Conservation (phyloP, 1,284 basidiomycete genomes). For the Fomitopsis pinicola region DNA sequence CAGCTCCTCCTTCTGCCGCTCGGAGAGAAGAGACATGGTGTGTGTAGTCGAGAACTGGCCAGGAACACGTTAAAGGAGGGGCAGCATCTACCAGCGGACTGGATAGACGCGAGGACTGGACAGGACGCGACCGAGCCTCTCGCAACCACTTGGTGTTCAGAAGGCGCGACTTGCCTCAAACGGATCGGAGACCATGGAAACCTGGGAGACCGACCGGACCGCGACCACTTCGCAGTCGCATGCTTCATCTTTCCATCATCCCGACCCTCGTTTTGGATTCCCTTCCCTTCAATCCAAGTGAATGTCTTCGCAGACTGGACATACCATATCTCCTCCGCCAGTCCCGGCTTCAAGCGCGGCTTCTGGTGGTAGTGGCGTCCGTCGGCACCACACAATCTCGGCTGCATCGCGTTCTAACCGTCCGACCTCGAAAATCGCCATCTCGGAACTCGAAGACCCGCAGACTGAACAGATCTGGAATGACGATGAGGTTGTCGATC, state of each 20-base stretch:
- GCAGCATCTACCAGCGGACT: slow-evolving; percentile 2
- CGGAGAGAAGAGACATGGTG: slow-evolving; percentile 32
- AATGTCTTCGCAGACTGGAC: slow-evolving; percentile 30
- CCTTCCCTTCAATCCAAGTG: neutral
- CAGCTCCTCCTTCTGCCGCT: slow-evolving; percentile 76
- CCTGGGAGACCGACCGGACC: neutral
- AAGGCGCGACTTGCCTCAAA: neutral
- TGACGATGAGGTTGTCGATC: slow-evolving; percentile 72
- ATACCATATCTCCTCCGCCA: slow-evolving; percentile 33
- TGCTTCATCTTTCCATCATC: neutral
- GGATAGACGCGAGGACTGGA: slow-evolving; percentile 1
- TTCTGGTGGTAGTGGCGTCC: slow-evolving; percentile 38
- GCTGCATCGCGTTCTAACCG: slow-evolving; percentile 65
- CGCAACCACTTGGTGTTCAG: neutral
- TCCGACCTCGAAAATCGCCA: slow-evolving; percentile 53
- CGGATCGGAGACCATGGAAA: neutral
- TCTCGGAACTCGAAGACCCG: slow-evolving; percentile 56
- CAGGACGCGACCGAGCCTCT: neutral
- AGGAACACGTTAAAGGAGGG: slow-evolving; percentile 5
- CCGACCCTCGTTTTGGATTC: neutral
- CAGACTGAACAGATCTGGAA: slow-evolving; percentile 61
- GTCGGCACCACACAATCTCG: slow-evolving; percentile 80
- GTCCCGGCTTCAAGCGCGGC: slow-evolving; percentile 21
- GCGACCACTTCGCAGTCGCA: neutral
- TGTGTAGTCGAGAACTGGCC: neutral